phyloP scores from a whole-genome alignment of 176 grass and related monocot genomes.

The Melocanna baccifera region DNA sequence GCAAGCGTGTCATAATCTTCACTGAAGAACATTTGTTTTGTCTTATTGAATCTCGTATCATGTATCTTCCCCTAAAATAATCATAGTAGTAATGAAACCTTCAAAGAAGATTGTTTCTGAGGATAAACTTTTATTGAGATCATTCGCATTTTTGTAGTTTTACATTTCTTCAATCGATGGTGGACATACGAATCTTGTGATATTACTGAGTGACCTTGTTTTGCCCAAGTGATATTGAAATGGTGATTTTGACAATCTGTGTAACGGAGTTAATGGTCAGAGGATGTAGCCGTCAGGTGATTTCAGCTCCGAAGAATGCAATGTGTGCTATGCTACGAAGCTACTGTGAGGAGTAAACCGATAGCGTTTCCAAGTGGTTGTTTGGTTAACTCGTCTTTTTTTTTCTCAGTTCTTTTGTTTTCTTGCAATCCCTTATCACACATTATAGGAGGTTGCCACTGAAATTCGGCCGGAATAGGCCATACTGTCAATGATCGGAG shows the following conservation, averaged over 20 bases:
- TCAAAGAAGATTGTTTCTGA: not conserved
- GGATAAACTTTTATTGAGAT: not conserved
- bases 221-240: not conserved
- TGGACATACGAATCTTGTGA: not conserved
- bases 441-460: not conserved
- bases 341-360: not conserved
- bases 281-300: not conserved
- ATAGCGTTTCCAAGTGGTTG: not conserved
- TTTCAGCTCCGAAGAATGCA: not conserved
- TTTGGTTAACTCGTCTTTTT: not conserved
- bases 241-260: not conserved
- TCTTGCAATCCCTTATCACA: not conserved
- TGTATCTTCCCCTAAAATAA: constrained; percentile 21
- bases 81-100: not conserved
- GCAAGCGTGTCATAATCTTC: constrained; percentile 75
- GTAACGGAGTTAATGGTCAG: not conserved
- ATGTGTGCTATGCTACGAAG: not conserved
- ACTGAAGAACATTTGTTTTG: not conserved
- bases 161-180: not conserved
- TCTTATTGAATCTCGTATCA: not conserved
- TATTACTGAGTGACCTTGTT: not conserved
- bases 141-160: not conserved
- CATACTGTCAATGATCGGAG: not conserved
- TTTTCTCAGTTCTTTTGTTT: not conserved
- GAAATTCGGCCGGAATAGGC: not conserved